phyloP scores from a whole-genome alignment of 306 rosid species.

The Casuarina equisetifolia region DNA sequence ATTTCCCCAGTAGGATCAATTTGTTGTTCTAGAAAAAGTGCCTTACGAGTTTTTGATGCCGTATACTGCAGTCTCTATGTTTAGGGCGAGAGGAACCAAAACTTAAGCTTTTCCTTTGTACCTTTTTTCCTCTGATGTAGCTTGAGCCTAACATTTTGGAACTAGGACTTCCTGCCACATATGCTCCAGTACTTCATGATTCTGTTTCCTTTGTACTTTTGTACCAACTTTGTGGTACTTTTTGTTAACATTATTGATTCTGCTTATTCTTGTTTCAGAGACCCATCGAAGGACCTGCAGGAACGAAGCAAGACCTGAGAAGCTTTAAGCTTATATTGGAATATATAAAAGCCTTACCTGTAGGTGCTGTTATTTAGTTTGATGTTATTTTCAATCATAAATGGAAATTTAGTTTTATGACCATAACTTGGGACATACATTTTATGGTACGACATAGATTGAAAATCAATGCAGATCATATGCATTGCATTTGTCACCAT shows the following conservation, averaged over 20 bases:
- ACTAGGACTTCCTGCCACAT: not conserved
- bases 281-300: constrained; percentile 51
- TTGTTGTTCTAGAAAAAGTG: not conserved
- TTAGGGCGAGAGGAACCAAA: not conserved
- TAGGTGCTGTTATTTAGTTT: constrained; percentile 40
- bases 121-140: not conserved
- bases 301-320: constrained; percentile 69
- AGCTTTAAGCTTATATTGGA: constrained; percentile 90
- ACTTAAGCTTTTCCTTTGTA: not conserved
- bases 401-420: not conserved
- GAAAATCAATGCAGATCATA: not conserved
- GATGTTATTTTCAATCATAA: constrained; percentile 14
- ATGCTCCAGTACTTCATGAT: not conserved
- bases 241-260: constrained; percentile 27
- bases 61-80: not conserved
- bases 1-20: not conserved
- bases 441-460: not conserved
- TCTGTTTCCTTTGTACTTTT: too few species aligned
- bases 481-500: not conserved
- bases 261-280: constrained; percentile 57
- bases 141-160: not conserved
- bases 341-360: constrained; percentile 93
- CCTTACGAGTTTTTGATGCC: not conserved
- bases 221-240: not conserved
- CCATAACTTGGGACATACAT: constrained; percentile 20